Evolutionary conservation across 352 stramenopile species (phyloP).

Genomic region (Globisporangium perplexum): DNA sequence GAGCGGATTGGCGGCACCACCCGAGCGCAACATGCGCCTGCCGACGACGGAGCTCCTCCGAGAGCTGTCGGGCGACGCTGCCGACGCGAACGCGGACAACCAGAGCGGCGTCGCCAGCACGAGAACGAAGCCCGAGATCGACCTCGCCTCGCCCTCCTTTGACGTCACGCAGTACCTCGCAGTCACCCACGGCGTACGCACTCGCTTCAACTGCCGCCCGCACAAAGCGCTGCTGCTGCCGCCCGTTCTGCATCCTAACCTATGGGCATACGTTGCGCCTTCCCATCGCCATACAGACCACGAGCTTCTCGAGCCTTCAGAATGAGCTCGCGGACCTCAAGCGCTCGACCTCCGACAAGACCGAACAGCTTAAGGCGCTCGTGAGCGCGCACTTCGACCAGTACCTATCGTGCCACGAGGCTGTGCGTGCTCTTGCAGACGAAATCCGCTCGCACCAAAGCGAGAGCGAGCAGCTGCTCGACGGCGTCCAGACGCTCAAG

Average conservation of each 20-base stretch:
- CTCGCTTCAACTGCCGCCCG: too few species aligned
- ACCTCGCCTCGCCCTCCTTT: constrained; percentile 57
- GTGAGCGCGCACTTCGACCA: constrained; percentile 81
- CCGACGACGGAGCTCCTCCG: neutral
- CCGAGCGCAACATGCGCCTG: neutral
- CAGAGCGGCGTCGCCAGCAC: neutral
- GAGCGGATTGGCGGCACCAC: too few species aligned
- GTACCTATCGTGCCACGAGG: constrained; percentile 79
- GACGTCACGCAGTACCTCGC: constrained; percentile 58
- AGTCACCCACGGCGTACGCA: constrained; percentile 50
- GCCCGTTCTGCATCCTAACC: neutral
- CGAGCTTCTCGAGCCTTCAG: constrained; percentile 55
- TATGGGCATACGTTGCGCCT: neutral
- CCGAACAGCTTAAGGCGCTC: constrained; percentile 75
- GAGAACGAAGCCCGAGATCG: constrained; percentile 25
- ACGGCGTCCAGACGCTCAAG: constrained; percentile 52
- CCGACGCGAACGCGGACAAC: neutral
- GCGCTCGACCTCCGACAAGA: constrained; percentile 77
- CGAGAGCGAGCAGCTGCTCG: constrained; percentile 45
- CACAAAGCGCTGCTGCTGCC: too few species aligned
- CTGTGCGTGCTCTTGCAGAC: constrained; percentile 50
- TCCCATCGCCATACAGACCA: constrained; percentile 24
- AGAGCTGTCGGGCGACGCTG: neutral
- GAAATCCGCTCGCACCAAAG: constrained; percentile 59
- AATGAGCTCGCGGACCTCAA: constrained; percentile 62